Percentiles rank a stretch among this genome's conserved stretches.
These are phyloP conservation scores for Posidonia australis DNA, from an alignment of 106 monocot genomes.

Conservation along the genomic window DNA sequence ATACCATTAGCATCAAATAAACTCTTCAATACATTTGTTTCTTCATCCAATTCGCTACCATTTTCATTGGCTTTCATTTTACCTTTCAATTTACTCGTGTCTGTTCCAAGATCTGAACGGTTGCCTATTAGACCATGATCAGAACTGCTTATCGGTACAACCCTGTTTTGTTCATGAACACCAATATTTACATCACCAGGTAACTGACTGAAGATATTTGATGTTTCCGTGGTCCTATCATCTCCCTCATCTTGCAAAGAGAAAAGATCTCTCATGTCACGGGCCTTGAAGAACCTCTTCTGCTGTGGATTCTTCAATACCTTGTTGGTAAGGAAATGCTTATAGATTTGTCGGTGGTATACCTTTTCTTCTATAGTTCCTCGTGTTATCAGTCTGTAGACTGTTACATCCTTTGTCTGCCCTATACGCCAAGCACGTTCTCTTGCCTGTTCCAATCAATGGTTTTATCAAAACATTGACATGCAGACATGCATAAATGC, in stretches of 20 bases:
- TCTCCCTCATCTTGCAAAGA: slow-evolving; percentile 62
- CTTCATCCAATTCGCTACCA: slow-evolving; percentile 28
- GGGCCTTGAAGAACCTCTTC: slow-evolving; percentile 81
- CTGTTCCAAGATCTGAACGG: slow-evolving; percentile 5
- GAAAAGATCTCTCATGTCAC: slow-evolving; percentile 87
- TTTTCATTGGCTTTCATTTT: slow-evolving; percentile 13
- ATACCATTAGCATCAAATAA: slow-evolving; percentile 78
- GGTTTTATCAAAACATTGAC: background rate
- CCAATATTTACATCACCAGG: slow-evolving; percentile 47
- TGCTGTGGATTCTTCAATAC: slow-evolving; percentile 90
- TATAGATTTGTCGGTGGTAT: slow-evolving; percentile 96
- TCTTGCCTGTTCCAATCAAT: slow-evolving; percentile 58
- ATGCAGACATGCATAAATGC: background rate
- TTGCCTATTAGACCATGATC: background rate
- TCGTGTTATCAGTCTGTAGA: slow-evolving; percentile 86
- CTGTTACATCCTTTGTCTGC: slow-evolving; percentile 77
- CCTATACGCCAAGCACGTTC: slow-evolving; percentile 98
- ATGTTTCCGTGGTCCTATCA: slow-evolving; percentile 57
- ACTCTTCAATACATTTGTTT: slow-evolving; percentile 50
- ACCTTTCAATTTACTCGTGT: slow-evolving; percentile 12
- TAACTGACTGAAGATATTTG: slow-evolving; percentile 77
- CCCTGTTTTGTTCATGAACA: background rate
- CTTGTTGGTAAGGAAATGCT: slow-evolving; percentile 91
- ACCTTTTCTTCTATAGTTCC: slow-evolving; percentile 99
- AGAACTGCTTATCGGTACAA: background rate